Evolutionary conservation across 1,139 yeast species (phyloP), one percentile per base, ranked within the genome.

Genomic region (Yamadazyma spencermartinsiae): DNA sequence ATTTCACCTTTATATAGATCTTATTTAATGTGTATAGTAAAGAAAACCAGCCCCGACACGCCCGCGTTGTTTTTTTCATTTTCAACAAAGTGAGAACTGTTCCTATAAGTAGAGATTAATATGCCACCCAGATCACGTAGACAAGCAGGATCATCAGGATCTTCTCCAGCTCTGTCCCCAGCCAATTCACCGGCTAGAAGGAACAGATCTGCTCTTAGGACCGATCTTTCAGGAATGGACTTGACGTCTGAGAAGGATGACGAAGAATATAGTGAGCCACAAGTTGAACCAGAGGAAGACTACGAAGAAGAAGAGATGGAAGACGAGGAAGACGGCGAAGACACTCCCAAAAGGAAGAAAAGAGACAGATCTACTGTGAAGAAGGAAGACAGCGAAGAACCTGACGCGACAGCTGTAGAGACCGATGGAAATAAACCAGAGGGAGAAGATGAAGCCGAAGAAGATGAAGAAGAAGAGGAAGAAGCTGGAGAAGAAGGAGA

Each of bases 201-300:
- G 13, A 38, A 45, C n/a, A 39, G 45, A 16, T 27, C 46, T 10
- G 21, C 43, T 4, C 35, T 46, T n/a, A 37, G 49, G 18, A 35
- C 54, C 4, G 54, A 56, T 36, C 51, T 61, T 25, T 55, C 66
- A 2, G 68, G 65, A 2, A 47, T 61, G 44, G 69, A 61, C 39
- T 41, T 58, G 17, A 60, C 49, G 29, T 54, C 58, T 4, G 63
- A 58, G 6, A 30, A 48, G 11, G 58, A 44, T 7, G 61, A 55
- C 13, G 65, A 57, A 10, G 63, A 51, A 32, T 56, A 50, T 18
- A 54, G 49, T n/a, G 65, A 54, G 13, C 52, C 36, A 11, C 36
- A 33, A 17, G 44, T 35, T 28, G 48, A 37, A 13, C 48, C 31
- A 12, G 52, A 47, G 5, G 53, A 43, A 19, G 53, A 37, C 6